A percentile compares a stretch with the other conserved stretches of the same genome.
phyloP scores from a whole-genome alignment of 2,329 filamentous ascomycete species.

The Simplicillium sp. region DNA sequence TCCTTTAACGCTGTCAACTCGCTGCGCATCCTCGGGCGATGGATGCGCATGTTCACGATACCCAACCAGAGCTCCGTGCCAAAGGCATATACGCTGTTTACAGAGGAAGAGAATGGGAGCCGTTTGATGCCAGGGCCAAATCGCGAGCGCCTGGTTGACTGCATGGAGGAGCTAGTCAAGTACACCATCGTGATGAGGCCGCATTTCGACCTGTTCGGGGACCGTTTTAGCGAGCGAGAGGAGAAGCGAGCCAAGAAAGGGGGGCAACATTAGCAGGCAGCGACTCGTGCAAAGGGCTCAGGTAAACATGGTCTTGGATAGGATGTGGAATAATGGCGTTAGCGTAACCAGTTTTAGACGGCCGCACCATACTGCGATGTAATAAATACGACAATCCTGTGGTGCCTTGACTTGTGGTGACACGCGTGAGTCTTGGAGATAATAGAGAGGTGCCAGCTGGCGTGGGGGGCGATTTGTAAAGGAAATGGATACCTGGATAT shows the following conservation, averaged over 20 bases:
- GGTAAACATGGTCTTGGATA: too few species aligned
- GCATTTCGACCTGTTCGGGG: constrained; percentile 50
- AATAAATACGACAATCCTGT: too few species aligned
- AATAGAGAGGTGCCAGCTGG: too few species aligned
- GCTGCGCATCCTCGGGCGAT: constrained; percentile 54
- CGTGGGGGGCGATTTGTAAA: too few species aligned
- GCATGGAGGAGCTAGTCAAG: constrained; percentile 63
- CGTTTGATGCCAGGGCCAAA: constrained; percentile 46
- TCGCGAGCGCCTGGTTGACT: constrained; percentile 52
- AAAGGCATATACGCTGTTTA: constrained; percentile 52
- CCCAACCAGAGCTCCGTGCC: constrained; percentile 58
- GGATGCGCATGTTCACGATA: constrained; percentile 62
- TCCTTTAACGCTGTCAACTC: constrained; percentile 60
- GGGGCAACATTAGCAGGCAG: too few species aligned
- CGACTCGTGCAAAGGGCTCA: too few species aligned
- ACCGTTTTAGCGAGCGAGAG: constrained; percentile 52
- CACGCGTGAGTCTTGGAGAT: too few species aligned
- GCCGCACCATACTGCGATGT: too few species aligned
- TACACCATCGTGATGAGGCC: constrained; percentile 56
- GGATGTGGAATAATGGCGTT: too few species aligned
- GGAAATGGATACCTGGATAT: too few species aligned
- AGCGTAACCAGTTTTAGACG: too few species aligned
- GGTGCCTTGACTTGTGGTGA: too few species aligned
- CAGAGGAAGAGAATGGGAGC: constrained; percentile 34
- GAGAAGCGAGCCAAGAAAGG: constrained; percentile 23